Base-by-base conservation (phyloP, 495 filamentous ascomycete species). In the Astrothelium subdiscretum region DNA sequence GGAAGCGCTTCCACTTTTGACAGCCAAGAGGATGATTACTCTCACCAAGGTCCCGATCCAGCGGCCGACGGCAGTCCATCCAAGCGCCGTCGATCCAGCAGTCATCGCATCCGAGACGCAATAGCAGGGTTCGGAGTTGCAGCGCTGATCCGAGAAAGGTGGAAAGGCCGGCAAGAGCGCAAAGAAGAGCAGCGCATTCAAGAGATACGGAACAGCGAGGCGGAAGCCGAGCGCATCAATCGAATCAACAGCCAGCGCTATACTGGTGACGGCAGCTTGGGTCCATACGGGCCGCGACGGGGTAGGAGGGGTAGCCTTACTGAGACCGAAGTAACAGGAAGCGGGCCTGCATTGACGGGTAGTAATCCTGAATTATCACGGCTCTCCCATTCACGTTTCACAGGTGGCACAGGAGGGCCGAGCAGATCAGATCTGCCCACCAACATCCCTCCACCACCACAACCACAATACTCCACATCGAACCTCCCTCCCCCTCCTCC, bases 131-230 rank as follows among this genome's bases (percentile, higher is more conserved):
- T 90, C 4, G 91, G 91, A 12, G 80, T 81, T 8, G 73, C 81
- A 76, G 75, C 87, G 69, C 73, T 89, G 66, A 72, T 82, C 74
- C 72, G 85, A 72, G 87, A 85, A 69, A 78, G 85, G 67, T 84
- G 86, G 67, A 84, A 80, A 38, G 81, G 82, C 54, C 76, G 81
- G 12, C 81, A 79, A 64, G 81, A 83, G 18, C 76, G 79, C 54
- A 84, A 82, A 66, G 85, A 89, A 59, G 78, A 89, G 44, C 80
- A 78, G 18, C 79, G 85, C n/a, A 58, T 88, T 18, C 83, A 85
- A 32, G 80, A 82, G 2, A 77, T 88, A 24, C 81, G 78, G 44
- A 73, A 74, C 44, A 77, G 72, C 40, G 81, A 85, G 31, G 70
- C 76, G n/a, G 77, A 88, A 38, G 82, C 88, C 38, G 85, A 66